Percentiles rank a stretch among this genome's conserved stretches.
phyloP scores from a whole-genome alignment of 352 stramenopile species.

The Phytophthora citricola region DNA sequence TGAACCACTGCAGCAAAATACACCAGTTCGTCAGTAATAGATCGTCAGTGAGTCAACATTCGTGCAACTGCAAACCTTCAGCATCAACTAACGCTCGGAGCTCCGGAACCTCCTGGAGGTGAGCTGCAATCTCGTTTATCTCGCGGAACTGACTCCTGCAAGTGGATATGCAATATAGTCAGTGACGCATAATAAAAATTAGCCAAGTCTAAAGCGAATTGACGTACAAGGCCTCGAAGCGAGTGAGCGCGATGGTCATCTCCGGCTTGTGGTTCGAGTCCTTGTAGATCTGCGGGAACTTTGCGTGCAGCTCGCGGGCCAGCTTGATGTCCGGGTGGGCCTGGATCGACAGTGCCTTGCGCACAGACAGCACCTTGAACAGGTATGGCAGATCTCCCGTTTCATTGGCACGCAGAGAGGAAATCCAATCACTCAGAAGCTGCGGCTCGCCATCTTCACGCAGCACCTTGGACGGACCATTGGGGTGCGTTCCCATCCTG shows the following conservation, averaged over 20 bases:
- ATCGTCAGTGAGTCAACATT: not conserved
- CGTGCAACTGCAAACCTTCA: conserved; percentile 32
- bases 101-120: conserved; percentile 91
- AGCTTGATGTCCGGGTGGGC: conserved; percentile 87
- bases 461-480: conserved; percentile 87
- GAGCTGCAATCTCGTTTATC: conserved; percentile 91
- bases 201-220: conserved; percentile 1
- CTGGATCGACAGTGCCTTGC: conserved; percentile 99
- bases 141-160: conserved; percentile 92
- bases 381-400: conserved; percentile 95
- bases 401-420: conserved; percentile 46
- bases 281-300: conserved; percentile 95
- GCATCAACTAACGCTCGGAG: conserved; percentile 76
- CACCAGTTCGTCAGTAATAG: conserved; percentile 3
- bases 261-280: conserved; percentile 99
- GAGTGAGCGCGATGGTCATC: conserved; percentile 98
- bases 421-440: conserved; percentile 68
- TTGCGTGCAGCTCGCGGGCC: conserved; percentile 80
- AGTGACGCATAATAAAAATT: conserved; percentile 1
- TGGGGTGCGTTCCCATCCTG: conserved; percentile 96
- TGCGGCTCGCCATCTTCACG: conserved; percentile 47
- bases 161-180: not conserved
- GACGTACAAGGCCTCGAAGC: conserved; percentile 94
- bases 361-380: conserved; percentile 98
- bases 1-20: conserved; percentile 35